These are phyloP conservation scores for Neophaeococcomyces mojaviensis DNA, from an alignment of 2,329 filamentous ascomycete species.

Conservation along the genomic window DNA sequence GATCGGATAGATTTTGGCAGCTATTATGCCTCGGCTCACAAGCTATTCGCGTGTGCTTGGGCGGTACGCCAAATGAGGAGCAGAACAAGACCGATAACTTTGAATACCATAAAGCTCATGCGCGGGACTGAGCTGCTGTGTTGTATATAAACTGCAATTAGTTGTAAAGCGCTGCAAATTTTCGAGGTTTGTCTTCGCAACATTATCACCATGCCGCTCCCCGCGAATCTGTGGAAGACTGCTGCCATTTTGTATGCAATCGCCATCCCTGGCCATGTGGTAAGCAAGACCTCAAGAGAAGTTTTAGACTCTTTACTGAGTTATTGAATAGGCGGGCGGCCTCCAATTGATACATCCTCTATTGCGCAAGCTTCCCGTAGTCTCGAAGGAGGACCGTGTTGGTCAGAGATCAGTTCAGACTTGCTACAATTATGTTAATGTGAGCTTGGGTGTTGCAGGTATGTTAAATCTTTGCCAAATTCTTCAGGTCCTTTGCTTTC, in stretches of 20 bases:
- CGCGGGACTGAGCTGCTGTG: too few species aligned
- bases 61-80: too few species aligned
- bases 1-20: too few species aligned
- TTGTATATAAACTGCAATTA: too few species aligned
- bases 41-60: too few species aligned
- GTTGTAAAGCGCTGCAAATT: too few species aligned
- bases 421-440: constrained; percentile 8
- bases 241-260: constrained; percentile 6
- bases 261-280: constrained; percentile 9
- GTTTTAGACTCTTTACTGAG: not conserved
- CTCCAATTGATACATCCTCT: constrained; percentile 1
- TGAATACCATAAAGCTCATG: too few species aligned
- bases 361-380: not conserved
- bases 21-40: too few species aligned
- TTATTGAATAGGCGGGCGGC: not conserved
- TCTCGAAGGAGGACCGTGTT: constrained; percentile 1
- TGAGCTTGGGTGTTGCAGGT: constrained; percentile 2
- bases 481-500: too few species aligned
- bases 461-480: not conserved
- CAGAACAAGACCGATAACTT: too few species aligned
- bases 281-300: not conserved
- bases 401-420: not conserved
- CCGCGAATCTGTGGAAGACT: constrained; percentile 2
- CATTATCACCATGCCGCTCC: not conserved
- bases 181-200: too few species aligned